Conservation (phyloP, 345 rosid species). For the Orychophragmus violaceus region DNA sequence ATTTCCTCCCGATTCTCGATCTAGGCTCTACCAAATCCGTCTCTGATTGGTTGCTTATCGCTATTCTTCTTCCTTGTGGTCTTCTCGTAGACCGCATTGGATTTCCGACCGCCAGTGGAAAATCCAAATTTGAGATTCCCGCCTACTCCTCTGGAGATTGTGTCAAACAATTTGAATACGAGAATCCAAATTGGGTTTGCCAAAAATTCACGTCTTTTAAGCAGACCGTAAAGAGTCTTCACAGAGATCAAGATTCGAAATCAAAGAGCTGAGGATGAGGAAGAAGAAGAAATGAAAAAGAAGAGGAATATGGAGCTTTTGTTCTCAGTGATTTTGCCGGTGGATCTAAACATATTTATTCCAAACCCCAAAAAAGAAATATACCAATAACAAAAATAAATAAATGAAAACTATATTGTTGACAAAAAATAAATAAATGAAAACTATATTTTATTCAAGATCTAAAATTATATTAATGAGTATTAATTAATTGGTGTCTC, state of each 20-base stretch:
- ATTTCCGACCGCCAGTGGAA: constrained; percentile 15
- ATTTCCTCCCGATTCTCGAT: constrained; percentile 16
- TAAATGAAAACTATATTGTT: neutral
- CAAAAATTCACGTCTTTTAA: constrained; percentile 10
- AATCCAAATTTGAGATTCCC: constrained; percentile 25
- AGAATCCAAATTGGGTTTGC: constrained; percentile 7
- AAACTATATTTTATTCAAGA: constrained; percentile 5
- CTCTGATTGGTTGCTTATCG: constrained; percentile 1
- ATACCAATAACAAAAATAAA: too few species aligned
- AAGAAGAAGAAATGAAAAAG: neutral
- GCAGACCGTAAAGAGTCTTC: neutral
- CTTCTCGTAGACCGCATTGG: constrained; percentile 68
- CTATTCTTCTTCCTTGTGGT: constrained; percentile 29
- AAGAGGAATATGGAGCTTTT: constrained; percentile 19
- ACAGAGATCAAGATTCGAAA: constrained; percentile 19
- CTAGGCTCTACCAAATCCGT: constrained; percentile 14
- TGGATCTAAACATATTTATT: constrained; percentile 26
- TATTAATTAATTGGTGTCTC: constrained; percentile 24
- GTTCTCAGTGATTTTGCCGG: constrained; percentile 31
- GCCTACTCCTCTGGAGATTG: constrained; percentile 16
- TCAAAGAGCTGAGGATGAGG: constrained; percentile 20
- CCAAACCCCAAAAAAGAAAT: neutral
- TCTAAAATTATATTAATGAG: constrained; percentile 26
- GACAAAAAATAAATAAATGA: neutral
- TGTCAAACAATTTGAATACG: constrained; percentile 1